phyloP scores from a whole-genome alignment of 495 filamentous ascomycete species.

The Penicillium cosmopolitanum region DNA sequence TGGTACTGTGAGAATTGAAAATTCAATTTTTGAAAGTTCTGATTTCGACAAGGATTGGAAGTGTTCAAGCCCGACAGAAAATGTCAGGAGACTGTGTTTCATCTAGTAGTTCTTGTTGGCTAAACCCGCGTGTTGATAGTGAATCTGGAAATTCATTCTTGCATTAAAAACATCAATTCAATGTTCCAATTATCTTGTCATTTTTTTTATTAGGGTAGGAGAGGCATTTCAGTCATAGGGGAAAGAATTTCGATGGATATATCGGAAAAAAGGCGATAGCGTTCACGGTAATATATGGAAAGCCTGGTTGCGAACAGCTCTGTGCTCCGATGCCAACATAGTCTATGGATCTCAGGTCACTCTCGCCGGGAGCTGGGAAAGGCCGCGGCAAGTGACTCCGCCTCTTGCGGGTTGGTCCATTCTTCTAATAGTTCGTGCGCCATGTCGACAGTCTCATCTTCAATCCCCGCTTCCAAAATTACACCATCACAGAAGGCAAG shows the following conservation, averaged over 20 bases:
- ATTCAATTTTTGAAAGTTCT: too few relatives aligned
- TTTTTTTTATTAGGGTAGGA: too few relatives aligned
- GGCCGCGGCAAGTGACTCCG: slow-evolving; percentile 62
- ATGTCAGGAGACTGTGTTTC: too few relatives aligned
- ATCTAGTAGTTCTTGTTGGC: too few relatives aligned
- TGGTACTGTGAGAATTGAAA: too few relatives aligned
- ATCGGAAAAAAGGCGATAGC: not conserved
- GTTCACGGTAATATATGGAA: not conserved
- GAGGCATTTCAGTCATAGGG: too few relatives aligned
- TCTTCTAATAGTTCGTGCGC: slow-evolving; percentile 68
- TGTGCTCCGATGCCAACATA: not conserved
- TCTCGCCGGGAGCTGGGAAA: slow-evolving; percentile 52
- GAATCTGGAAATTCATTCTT: too few relatives aligned
- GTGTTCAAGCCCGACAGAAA: too few relatives aligned
- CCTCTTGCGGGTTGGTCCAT: slow-evolving; percentile 70
- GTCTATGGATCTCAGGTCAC: slow-evolving; percentile 4
- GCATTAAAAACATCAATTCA: too few relatives aligned
- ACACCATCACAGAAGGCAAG: slow-evolving; percentile 68
- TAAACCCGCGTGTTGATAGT: too few relatives aligned
- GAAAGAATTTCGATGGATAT: not conserved
- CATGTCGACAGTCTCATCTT: slow-evolving; percentile 66
- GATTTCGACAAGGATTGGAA: too few relatives aligned
- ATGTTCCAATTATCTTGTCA: too few relatives aligned
- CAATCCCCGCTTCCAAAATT: slow-evolving; percentile 66
- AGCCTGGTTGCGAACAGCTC: not conserved